Conservation (phyloP, 495 filamentous ascomycete species). For the Parathielavia appendiculata region DNA sequence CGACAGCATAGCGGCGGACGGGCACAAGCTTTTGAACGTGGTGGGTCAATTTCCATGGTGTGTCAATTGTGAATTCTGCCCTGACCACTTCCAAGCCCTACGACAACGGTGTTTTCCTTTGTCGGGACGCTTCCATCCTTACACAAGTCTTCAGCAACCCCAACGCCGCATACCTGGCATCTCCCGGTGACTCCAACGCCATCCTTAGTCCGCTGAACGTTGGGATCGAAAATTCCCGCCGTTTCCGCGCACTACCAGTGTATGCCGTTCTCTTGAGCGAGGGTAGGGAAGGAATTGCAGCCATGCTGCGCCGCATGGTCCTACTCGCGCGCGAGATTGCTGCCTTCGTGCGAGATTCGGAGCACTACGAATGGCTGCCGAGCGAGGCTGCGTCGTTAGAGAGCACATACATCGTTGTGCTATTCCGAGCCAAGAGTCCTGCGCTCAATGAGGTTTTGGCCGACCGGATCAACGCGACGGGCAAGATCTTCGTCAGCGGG, state of each 20-base stretch:
- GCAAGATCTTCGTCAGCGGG: conserved; percentile 76
- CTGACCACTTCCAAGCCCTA: conserved; percentile 55
- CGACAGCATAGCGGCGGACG: conserved; percentile 82
- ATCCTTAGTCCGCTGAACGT: conserved; percentile 84
- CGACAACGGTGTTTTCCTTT: conserved; percentile 87
- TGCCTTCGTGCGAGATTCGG: conserved; percentile 50
- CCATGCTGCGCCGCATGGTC: conserved; percentile 69
- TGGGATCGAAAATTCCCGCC: conserved; percentile 84
- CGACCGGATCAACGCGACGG: conserved; percentile 64
- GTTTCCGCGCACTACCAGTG: conserved; percentile 83
- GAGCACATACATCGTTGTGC: conserved; percentile 65
- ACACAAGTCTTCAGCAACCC: conserved; percentile 71
- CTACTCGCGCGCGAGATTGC: conserved; percentile 64
- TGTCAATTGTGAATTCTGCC: background rate
- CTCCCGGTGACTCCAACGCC: conserved; percentile 27
- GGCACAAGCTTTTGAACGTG: conserved; percentile 90
- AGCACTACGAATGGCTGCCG: conserved; percentile 63
- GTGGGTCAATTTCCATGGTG: conserved; percentile 36
- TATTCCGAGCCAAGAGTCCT: conserved; percentile 72
- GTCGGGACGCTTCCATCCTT: conserved; percentile 53
- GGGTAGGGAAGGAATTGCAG: conserved; percentile 61
- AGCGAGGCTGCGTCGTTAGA: conserved; percentile 26
- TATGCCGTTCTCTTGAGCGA: conserved; percentile 77
- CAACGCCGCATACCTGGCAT: conserved; percentile 74
- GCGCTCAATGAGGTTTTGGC: conserved; percentile 60